phyloP scores from a whole-genome alignment of 495 filamentous ascomycete genomes.

The Annulohypoxylon maeteangense region DNA sequence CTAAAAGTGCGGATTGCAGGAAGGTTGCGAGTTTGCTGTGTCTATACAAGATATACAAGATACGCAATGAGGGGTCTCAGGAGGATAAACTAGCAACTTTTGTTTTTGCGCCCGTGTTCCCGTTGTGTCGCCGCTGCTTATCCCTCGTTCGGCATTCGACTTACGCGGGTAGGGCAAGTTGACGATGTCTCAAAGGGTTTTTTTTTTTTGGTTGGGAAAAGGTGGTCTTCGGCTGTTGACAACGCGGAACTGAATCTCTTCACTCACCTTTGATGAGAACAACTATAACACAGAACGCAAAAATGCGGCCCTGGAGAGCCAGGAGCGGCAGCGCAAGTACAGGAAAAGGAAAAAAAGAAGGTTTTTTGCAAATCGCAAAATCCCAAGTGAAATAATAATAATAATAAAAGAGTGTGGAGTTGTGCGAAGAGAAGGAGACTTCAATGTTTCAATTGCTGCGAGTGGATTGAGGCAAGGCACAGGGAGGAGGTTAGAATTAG shows the following conservation, averaged over 20 bases:
- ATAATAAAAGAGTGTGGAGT: conserved; percentile 52
- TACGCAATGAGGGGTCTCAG: conserved; percentile 22
- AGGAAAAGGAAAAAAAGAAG: conserved; percentile 25
- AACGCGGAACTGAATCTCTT: conserved; percentile 8
- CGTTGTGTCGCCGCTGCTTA: conserved; percentile 25
- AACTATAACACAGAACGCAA: conserved; percentile 49
- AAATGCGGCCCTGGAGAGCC: conserved; percentile 54
- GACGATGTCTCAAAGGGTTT: conserved; percentile 38
- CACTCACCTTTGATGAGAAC: conserved; percentile 51
- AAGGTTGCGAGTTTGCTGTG: conserved; percentile 5
- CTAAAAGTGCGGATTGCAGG: conserved; percentile 7
- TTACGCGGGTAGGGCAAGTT: conserved; percentile 37
- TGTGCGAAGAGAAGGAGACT: conserved; percentile 51
- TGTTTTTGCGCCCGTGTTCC: conserved; percentile 27
- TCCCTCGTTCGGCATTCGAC: conserved; percentile 35
- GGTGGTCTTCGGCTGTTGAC: conserved; percentile 36
- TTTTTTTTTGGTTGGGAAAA: conserved; percentile 12
- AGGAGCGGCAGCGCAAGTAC: conserved; percentile 50
- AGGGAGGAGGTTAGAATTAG: conserved; percentile 41
- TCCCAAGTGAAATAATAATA: conserved; percentile 32
- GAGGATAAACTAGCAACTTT: conserved; percentile 14
- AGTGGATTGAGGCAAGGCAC: conserved; percentile 44
- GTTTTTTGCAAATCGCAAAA: conserved; percentile 37
- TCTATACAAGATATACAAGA: neutral
- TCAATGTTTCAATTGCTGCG: conserved; percentile 48